Evolutionary conservation across 225 moss, liverwort and hornwort genomes (phyloP).

Genomic region (Marchantia polymorpha): DNA sequence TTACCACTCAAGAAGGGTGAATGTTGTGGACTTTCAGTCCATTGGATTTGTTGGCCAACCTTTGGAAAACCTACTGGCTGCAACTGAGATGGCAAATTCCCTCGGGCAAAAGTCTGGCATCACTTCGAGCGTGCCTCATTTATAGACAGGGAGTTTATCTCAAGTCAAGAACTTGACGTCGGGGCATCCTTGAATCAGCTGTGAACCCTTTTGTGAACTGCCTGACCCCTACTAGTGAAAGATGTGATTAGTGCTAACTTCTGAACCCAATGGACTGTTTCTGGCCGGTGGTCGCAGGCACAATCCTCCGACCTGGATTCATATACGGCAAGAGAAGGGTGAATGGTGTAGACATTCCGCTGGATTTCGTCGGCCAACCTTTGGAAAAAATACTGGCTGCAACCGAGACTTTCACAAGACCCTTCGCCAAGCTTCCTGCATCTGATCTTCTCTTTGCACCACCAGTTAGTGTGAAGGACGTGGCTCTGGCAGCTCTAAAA

Average conservation of each 20-base stretch:
- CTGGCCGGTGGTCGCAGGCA: slow-evolving; percentile 38
- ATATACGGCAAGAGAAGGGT: slow-evolving; percentile 75
- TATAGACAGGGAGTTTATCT: no score
- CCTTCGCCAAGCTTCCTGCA: slow-evolving; percentile 64
- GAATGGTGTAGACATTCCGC: slow-evolving; percentile 72
- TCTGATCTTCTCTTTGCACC: slow-evolving; percentile 72
- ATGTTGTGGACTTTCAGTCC: slow-evolving; percentile 63
- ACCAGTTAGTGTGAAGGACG: slow-evolving; percentile 78
- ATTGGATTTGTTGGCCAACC: slow-evolving; percentile 51
- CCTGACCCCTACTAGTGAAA: no score
- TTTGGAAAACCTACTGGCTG: slow-evolving; percentile 26
- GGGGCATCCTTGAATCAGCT: no score
- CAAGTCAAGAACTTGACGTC: no score
- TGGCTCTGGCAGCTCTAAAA: slow-evolving; percentile 61
- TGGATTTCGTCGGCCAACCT: slow-evolving; percentile 61
- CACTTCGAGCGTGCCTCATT: slow-evolving; percentile 5
- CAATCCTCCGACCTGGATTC: slow-evolving; percentile 68
- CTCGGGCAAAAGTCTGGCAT: slow-evolving; percentile 61
- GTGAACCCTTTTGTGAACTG: no score
- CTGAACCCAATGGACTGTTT: no score
- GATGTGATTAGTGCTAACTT: no score
- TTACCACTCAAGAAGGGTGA: slow-evolving; percentile 41
- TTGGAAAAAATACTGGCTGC: slow-evolving; percentile 60
- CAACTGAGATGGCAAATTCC: slow-evolving; percentile 52
- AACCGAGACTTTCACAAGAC: slow-evolving; percentile 52